Conservation (phyloP, 306 rosid species). For the Calophaca sinica region DNA sequence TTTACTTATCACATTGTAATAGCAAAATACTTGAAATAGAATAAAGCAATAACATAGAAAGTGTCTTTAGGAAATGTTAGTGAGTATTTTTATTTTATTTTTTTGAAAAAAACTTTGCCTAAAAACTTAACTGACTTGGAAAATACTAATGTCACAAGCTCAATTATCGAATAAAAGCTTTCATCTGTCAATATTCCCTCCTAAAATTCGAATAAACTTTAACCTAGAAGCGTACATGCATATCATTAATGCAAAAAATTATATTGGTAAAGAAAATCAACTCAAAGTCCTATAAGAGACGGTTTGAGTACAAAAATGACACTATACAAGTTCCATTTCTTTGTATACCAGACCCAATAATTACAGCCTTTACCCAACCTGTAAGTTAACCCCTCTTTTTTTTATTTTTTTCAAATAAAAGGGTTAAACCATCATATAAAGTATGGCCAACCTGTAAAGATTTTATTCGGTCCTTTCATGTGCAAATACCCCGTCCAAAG, state of each 20-base stretch:
- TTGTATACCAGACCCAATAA: conserved; percentile 40
- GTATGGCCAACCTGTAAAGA: conserved; percentile 22
- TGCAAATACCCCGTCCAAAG: conserved; percentile 49
- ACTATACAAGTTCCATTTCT: conserved; percentile 52
- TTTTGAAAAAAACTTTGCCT: too few relatives aligned
- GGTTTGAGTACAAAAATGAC: conserved; percentile 46
- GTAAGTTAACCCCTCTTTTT: conserved; percentile 35
- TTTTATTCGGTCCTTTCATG: conserved; percentile 47
- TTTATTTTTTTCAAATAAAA: not conserved
- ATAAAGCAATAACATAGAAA: too few relatives aligned
- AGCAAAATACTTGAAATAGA: too few relatives aligned
- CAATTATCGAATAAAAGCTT: not conserved
- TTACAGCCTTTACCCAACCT: conserved; percentile 51
- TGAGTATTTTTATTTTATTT: too few relatives aligned
- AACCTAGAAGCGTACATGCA: not conserved
- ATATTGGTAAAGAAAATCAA: not conserved
- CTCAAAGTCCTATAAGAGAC: conserved; percentile 35
- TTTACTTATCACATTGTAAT: too few relatives aligned
- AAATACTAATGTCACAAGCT: not conserved
- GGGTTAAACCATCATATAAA: conserved; percentile 32
- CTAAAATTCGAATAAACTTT: not conserved
- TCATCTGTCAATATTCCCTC: not conserved
- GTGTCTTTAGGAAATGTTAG: too few relatives aligned
- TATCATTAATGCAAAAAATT: not conserved
- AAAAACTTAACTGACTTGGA: too few relatives aligned